phyloP scores from a whole-genome alignment of 1,284 basidiomycete genomes.

The Hortiboletus rubellus region DNA sequence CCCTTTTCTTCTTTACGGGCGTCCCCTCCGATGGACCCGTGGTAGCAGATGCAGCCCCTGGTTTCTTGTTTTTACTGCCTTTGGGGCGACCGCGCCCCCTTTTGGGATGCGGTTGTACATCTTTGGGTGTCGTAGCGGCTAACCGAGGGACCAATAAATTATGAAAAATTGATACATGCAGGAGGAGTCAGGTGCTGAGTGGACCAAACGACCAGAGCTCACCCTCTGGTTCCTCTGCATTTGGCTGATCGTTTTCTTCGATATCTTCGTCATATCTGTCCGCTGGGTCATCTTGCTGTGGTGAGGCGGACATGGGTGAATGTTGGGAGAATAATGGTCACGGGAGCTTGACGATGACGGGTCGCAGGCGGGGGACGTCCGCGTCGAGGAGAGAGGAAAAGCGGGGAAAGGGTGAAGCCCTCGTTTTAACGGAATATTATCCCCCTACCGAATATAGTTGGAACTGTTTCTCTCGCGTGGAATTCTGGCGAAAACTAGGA shows the following conservation, averaged over 20 bases:
- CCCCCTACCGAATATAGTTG: slow-evolving; percentile 68
- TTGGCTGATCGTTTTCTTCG: slow-evolving; percentile 40
- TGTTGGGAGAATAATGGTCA: slow-evolving; percentile 24
- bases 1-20: slow-evolving; percentile 58
- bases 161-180: slow-evolving; percentile 21
- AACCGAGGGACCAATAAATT: slow-evolving; percentile 16
- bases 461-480: slow-evolving; percentile 53
- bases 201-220: slow-evolving; percentile 20
- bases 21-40: slow-evolving; percentile 40
- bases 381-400: slow-evolving; percentile 50
- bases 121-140: slow-evolving; percentile 28
- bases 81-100: slow-evolving; percentile 77
- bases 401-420: slow-evolving; percentile 59
- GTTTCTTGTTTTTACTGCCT: slow-evolving; percentile 81
- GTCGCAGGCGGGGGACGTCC: slow-evolving; percentile 26
- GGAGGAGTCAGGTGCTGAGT: slow-evolving; percentile 5
- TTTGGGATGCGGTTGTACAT: slow-evolving; percentile 46
- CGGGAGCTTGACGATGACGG: slow-evolving; percentile 28
- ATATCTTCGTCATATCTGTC: slow-evolving; percentile 48
- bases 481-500: slow-evolving; percentile 52
- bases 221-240: slow-evolving; percentile 39
- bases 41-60: slow-evolving; percentile 41
- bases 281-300: slow-evolving; percentile 39
- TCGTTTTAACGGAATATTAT: slow-evolving; percentile 73
- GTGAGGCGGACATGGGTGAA: slow-evolving; percentile 47